A percentile compares a stretch with the other conserved stretches of the same genome.
Conservation (phyloP, 257 asterid species). For the Lantana camara region DNA sequence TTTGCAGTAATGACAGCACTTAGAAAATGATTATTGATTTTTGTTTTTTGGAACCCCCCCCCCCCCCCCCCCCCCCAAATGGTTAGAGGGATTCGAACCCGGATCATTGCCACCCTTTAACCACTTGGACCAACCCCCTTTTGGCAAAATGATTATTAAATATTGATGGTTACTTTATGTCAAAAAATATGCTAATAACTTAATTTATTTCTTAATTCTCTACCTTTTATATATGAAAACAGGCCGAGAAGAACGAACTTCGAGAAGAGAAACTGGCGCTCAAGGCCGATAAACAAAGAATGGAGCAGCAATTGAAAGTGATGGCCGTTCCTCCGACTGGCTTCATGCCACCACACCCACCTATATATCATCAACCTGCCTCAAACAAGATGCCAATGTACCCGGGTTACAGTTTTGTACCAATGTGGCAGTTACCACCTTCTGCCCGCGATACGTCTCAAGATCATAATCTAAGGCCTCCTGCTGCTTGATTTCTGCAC, state of each 20-base stretch:
- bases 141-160: too few species aligned
- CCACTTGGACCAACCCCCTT: too few species aligned
- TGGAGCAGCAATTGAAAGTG: constrained; percentile 73
- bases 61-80: too few species aligned
- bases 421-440: constrained; percentile 89
- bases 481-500: constrained; percentile 65
- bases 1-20: too few species aligned
- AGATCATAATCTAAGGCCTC: constrained; percentile 81
- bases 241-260: constrained; percentile 87
- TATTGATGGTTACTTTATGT: too few species aligned
- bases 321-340: constrained; percentile 55
- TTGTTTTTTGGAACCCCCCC: too few species aligned
- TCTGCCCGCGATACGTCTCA: constrained; percentile 70
- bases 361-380: constrained; percentile 50
- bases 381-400: constrained; percentile 68
- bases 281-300: constrained; percentile 71
- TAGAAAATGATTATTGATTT: too few species aligned
- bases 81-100: too few species aligned
- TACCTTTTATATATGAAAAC: background rate
- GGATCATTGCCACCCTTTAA: too few species aligned
- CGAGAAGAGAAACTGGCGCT: constrained; percentile 80
- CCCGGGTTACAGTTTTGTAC: constrained; percentile 72
- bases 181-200: too few species aligned
- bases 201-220: too few species aligned
- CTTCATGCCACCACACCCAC: constrained; percentile 67